Conservation (phyloP, 2,329 filamentous ascomycete genomes). For the Xylariomycetidae sp. region DNA sequence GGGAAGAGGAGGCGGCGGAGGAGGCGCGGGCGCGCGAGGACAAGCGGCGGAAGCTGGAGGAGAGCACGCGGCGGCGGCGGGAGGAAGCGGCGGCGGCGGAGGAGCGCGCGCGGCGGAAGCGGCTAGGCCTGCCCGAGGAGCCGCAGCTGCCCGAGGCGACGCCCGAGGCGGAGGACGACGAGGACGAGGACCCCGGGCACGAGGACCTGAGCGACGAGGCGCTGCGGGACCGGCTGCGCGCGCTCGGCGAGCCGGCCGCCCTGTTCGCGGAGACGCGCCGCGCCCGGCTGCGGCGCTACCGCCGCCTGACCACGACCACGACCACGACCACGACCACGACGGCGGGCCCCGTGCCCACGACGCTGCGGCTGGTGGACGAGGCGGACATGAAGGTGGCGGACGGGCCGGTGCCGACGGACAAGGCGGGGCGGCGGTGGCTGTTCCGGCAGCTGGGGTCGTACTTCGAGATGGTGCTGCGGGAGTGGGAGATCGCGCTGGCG, state of each 20-base stretch:
- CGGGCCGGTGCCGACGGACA: conserved; percentile 54
- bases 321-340: conserved; percentile 58
- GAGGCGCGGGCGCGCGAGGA: conserved; percentile 68
- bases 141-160: conserved; percentile 52
- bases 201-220: conserved; percentile 68
- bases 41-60: conserved; percentile 73
- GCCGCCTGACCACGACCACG: conserved; percentile 54
- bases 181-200: conserved; percentile 30
- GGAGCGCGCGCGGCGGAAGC: conserved; percentile 65
- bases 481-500: conserved; percentile 76
- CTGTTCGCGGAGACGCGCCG: conserved; percentile 79
- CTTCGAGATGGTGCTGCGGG: conserved; percentile 89
- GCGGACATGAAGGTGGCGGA: conserved; percentile 80
- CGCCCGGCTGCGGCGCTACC: conserved; percentile 64
- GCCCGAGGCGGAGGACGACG: conserved; percentile 37
- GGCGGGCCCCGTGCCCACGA: conserved; percentile 81
- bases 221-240: conserved; percentile 61
- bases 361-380: conserved; percentile 71
- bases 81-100: conserved; percentile 70
- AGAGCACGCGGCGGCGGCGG: conserved; percentile 64
- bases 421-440: conserved; percentile 61
- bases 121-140: conserved; percentile 76
- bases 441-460: conserved; percentile 88
- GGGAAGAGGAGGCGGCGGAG: conserved; percentile 76
- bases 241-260: conserved; percentile 63